Percentiles rank a stretch among this genome's conserved stretches.
Conservation (phyloP, 1,139 yeast species). For the Geotrichum australiense region DNA sequence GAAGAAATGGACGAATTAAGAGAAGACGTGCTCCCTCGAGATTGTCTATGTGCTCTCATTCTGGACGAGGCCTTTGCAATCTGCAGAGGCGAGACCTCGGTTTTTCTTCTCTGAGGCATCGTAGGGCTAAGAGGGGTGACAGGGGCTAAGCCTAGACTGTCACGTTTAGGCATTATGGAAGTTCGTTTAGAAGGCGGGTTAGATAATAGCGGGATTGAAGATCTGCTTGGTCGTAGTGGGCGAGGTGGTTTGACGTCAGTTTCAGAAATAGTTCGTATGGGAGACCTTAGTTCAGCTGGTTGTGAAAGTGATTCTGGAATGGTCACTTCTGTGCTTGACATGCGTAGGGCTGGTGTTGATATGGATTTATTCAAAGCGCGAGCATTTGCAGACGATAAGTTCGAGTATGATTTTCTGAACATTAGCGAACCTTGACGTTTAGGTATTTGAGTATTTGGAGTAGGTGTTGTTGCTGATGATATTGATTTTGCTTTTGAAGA, state of each 20-base stretch:
- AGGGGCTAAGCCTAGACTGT: no score
- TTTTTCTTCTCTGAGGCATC: no score
- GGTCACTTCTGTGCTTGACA: background rate
- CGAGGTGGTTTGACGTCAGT: background rate
- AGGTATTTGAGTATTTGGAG: constrained; percentile 6
- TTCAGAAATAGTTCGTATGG: background rate
- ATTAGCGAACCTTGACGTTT: background rate
- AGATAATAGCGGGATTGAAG: constrained; percentile 2
- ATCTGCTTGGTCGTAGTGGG: constrained; percentile 3
- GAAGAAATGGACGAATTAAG: constrained; percentile 1
- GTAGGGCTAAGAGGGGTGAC: no score
- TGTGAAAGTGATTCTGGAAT: background rate
- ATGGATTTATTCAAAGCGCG: constrained; percentile 1
- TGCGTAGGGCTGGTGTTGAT: constrained; percentile 4
- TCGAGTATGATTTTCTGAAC: constrained; percentile 2
- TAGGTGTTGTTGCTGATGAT: background rate
- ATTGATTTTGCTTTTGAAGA: constrained; percentile 26
- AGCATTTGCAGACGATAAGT: background rate
- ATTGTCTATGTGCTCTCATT: constrained; percentile 7
- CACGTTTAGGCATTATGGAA: background rate
- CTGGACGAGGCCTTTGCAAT: constrained; percentile 7
- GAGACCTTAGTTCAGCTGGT: background rate
- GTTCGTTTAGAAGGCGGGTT: background rate
- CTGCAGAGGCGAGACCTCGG: no score
- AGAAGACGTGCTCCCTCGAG: constrained; percentile 1